A percentile compares a stretch with the other conserved stretches of the same genome.
phyloP scores from a whole-genome alignment of 2,329 filamentous ascomycete species.

The Aspergillus sojae region DNA sequence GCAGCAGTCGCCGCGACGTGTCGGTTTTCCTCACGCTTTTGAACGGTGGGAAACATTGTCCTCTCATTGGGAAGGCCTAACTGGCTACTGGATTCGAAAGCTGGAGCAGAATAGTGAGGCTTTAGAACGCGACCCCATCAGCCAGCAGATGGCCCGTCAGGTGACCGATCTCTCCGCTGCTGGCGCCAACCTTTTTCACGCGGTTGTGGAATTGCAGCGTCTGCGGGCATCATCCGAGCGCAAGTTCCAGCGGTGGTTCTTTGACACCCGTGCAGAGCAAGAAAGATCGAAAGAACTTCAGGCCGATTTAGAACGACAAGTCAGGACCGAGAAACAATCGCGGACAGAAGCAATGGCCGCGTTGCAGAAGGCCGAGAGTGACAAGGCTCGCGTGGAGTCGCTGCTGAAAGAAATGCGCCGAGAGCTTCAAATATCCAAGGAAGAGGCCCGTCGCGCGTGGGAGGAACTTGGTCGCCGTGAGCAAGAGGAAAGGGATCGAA shows the following conservation, averaged over 20 bases:
- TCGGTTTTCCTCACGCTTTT: slow-evolving; percentile 92
- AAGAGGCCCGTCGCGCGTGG: slow-evolving; percentile 93
- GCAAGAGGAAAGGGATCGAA: slow-evolving; percentile 88
- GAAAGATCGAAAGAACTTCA: slow-evolving; percentile 83
- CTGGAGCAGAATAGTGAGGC: slow-evolving; percentile 89
- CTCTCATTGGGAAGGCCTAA: slow-evolving; percentile 96
- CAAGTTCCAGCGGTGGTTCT: slow-evolving; percentile 99
- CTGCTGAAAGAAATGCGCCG: slow-evolving; percentile 87
- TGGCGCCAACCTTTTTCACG: slow-evolving; percentile 95
- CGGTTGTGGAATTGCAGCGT: slow-evolving; percentile 92
- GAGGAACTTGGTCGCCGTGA: slow-evolving; percentile 93
- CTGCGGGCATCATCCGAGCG: slow-evolving; percentile 92
- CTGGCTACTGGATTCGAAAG: slow-evolving; percentile 94
- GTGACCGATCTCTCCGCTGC: slow-evolving; percentile 97
- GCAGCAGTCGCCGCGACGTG: slow-evolving; percentile 50
- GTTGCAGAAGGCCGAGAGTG: slow-evolving; percentile 67
- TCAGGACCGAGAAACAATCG: slow-evolving; percentile 74
- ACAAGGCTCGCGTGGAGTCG: slow-evolving; percentile 71
- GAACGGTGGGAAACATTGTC: slow-evolving; percentile 97
- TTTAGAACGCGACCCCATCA: slow-evolving; percentile 77
- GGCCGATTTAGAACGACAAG: slow-evolving; percentile 72
- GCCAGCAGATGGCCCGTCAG: slow-evolving; percentile 85
- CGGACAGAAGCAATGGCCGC: slow-evolving; percentile 69
- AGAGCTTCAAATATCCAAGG: slow-evolving; percentile 91
- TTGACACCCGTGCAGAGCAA: slow-evolving; percentile 85